A percentile compares a stretch with the other conserved stretches of the same genome.
Evolutionary conservation across 495 filamentous ascomycete species (phyloP).

Genomic region (Lindgomyces ingoldianus): DNA sequence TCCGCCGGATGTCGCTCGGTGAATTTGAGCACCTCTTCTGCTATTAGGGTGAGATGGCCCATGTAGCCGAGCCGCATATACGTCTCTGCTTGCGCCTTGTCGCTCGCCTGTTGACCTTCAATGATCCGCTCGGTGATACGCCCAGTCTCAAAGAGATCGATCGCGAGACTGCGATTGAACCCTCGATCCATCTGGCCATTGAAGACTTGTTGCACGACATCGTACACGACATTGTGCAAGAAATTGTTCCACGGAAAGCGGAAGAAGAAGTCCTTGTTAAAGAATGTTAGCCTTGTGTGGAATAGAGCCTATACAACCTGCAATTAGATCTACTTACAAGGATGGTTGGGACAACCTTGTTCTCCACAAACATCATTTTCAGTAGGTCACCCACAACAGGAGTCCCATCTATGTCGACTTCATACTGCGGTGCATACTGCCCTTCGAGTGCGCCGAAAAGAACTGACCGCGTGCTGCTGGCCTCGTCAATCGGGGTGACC

Average conservation of each 20-base stretch:
- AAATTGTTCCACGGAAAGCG: slow-evolving; percentile 99
- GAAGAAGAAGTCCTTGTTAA: slow-evolving; percentile 85
- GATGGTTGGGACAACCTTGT: slow-evolving; percentile 93
- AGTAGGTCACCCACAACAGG: slow-evolving; percentile 96
- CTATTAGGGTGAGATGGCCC: slow-evolving; percentile 96
- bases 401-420: slow-evolving; percentile 66
- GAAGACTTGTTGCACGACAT: slow-evolving; percentile 98
- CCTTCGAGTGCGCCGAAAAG: slow-evolving; percentile 30
- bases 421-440: slow-evolving; percentile 49
- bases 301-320: not conserved
- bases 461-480: slow-evolving; percentile 32
- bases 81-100: slow-evolving; percentile 73
- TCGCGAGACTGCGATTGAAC: slow-evolving; percentile 87
- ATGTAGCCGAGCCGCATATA: slow-evolving; percentile 97
- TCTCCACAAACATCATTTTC: slow-evolving; percentile 95
- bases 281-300: slow-evolving; percentile 3
- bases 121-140: slow-evolving; percentile 89
- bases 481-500: slow-evolving; percentile 37
- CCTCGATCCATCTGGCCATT: slow-evolving; percentile 97
- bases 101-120: slow-evolving; percentile 82
- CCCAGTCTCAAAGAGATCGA: slow-evolving; percentile 87
- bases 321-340: slow-evolving; percentile 59
- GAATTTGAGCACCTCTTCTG: slow-evolving; percentile 98
- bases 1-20: slow-evolving; percentile 91
- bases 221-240: slow-evolving; percentile 98